These are phyloP conservation scores for Phaseolus lunatus DNA, from an alignment of 306 rosid genomes.

Conservation along the genomic window DNA sequence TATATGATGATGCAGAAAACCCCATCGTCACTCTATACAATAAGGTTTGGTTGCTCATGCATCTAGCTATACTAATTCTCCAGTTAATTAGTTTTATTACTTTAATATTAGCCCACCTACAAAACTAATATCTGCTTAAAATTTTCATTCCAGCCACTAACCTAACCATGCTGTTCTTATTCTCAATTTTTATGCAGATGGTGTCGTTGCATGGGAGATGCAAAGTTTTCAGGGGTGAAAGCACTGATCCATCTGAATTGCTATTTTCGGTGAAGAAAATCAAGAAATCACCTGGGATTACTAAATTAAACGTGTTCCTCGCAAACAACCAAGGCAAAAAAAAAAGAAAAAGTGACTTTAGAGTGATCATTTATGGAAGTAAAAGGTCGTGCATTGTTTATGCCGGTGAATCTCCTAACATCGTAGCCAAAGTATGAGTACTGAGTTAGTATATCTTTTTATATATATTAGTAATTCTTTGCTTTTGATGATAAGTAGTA, in stretches of 20 bases:
- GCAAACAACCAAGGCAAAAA: not conserved
- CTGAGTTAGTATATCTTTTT: too few species aligned
- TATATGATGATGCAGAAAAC: not conserved
- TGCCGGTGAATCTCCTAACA: not conserved
- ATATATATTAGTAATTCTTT: too few species aligned
- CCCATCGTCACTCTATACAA: slow-evolving; percentile 5
- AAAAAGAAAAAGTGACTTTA: not conserved
- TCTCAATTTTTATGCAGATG: not conserved
- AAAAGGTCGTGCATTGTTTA: not conserved
- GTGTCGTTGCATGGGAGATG: not conserved
- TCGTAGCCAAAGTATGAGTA: not conserved
- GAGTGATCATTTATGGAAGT: not conserved
- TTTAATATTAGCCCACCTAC: too few species aligned
- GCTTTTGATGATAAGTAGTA: too few species aligned
- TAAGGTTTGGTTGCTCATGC: not conserved
- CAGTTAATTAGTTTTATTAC: too few species aligned
- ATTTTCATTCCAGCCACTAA: too few species aligned
- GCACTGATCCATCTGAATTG: not conserved
- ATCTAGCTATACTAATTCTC: too few species aligned
- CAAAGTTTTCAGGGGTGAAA: not conserved
- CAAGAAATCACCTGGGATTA: not conserved
- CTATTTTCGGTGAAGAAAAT: not conserved
- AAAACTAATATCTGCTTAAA: too few species aligned
- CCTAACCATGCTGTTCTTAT: not conserved
- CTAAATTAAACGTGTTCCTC: not conserved